Conservation (phyloP, 2,329 filamentous ascomycete species). For the Phialocephala sp. region DNA sequence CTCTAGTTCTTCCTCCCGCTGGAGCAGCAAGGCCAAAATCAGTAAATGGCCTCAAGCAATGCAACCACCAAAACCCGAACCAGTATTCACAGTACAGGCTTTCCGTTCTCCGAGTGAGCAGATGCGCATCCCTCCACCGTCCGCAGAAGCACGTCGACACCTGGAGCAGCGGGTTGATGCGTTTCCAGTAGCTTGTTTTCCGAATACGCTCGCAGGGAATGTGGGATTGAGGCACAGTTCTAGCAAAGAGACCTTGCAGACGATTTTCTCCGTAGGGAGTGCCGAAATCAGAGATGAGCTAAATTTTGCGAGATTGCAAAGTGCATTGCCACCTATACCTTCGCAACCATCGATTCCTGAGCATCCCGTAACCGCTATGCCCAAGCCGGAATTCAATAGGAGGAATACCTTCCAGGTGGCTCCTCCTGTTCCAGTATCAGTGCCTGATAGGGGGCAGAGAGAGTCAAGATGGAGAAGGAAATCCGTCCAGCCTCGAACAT, state of each 20-base stretch:
- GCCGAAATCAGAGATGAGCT: slow-evolving; percentile 36
- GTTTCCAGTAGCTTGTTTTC: slow-evolving; percentile 33
- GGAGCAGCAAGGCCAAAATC: slow-evolving; percentile 19
- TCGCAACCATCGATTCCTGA: slow-evolving; percentile 28
- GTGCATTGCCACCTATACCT: slow-evolving; percentile 34
- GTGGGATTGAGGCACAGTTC: slow-evolving; percentile 25
- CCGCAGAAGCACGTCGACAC: slow-evolving; percentile 28
- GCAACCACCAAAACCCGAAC: slow-evolving; percentile 19
- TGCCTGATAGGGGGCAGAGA: slow-evolving; percentile 15
- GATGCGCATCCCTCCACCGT: slow-evolving; percentile 31
- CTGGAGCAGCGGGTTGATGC: slow-evolving; percentile 32
- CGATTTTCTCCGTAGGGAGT: slow-evolving; percentile 40
- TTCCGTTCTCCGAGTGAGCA: slow-evolving; percentile 29
- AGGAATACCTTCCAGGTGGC: slow-evolving; percentile 26
- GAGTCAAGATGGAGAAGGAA: slow-evolving; percentile 18
- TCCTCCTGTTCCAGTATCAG: slow-evolving; percentile 12
- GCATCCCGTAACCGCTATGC: slow-evolving; percentile 13
- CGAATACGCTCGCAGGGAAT: slow-evolving; percentile 31
- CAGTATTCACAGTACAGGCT: slow-evolving; percentile 37
- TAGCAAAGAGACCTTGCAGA: slow-evolving; percentile 40
- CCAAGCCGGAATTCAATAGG: slow-evolving; percentile 24
- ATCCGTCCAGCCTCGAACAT: slow-evolving; percentile 13
- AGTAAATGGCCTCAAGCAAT: slow-evolving; percentile 24
- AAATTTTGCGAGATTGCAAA: slow-evolving; percentile 33
- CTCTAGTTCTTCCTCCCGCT: slow-evolving; percentile 19